Conservation (phyloP, 2,329 filamentous ascomycete species). For the Fusarium penzigii region DNA sequence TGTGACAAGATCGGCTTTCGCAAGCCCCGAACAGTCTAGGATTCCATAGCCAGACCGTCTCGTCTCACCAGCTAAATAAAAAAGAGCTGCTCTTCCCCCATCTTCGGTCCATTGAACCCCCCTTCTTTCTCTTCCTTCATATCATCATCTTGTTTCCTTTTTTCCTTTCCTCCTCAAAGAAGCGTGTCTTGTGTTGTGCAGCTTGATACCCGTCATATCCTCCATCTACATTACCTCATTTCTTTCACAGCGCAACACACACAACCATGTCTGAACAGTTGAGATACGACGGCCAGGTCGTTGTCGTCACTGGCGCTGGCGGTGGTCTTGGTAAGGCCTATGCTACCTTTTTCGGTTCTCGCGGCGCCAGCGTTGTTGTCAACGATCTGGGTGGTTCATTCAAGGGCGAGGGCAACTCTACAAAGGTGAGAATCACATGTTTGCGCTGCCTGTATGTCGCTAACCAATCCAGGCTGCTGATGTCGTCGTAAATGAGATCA, state of each 20-base stretch:
- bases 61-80: too few species aligned
- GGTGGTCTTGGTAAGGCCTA: constrained; percentile 80
- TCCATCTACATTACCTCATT: constrained; percentile 18
- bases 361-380: constrained; percentile 92
- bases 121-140: background rate
- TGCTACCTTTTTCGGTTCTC: constrained; percentile 86
- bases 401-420: constrained; percentile 86
- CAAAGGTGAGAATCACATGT: constrained; percentile 62
- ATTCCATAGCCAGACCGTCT: too few species aligned
- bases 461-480: constrained; percentile 63
- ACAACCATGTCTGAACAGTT: constrained; percentile 64
- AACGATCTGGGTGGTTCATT: constrained; percentile 94
- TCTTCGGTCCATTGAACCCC: background rate
- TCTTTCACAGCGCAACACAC: constrained; percentile 9
- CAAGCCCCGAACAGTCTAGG: background rate
- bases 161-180: background rate
- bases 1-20: background rate
- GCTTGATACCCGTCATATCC: constrained; percentile 4
- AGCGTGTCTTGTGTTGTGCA: background rate
- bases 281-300: constrained; percentile 81
- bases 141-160: background rate
- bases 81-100: background rate
- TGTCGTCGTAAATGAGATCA: constrained; percentile 81
- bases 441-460: constrained; percentile 1
- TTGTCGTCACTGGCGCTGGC: constrained; percentile 80